These are phyloP conservation scores for Wickerhamiella hasegawae DNA, from an alignment of 805 yeast genomes.

Conservation along the genomic window DNA sequence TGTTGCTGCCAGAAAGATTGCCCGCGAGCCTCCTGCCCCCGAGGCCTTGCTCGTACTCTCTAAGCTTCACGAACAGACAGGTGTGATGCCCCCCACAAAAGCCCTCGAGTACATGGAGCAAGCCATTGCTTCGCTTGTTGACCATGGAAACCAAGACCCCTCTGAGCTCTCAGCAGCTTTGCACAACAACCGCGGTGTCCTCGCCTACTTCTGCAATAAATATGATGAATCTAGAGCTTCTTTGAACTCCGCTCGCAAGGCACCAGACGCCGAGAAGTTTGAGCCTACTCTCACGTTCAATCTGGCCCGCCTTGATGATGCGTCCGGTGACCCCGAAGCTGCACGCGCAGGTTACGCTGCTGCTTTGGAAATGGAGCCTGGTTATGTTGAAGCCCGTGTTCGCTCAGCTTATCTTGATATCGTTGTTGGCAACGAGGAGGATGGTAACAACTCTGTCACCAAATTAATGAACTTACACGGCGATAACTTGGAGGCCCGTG, in stretches of 20 bases:
- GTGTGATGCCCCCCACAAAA: conserved; percentile 29
- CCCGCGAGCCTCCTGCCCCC: conserved; percentile 38
- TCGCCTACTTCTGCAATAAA: conserved; percentile 52
- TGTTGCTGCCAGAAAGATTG: conserved; percentile 36
- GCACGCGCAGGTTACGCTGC: conserved; percentile 34
- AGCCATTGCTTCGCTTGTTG: conserved; percentile 37
- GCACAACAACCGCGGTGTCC: conserved; percentile 72
- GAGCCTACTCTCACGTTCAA: conserved; percentile 45
- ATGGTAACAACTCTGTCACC: conserved; percentile 33
- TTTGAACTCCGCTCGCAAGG: conserved; percentile 34
- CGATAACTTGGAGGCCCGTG: conserved; percentile 64
- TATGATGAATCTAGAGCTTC: conserved; percentile 38
- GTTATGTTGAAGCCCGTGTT: conserved; percentile 58
- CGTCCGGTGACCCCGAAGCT: conserved; percentile 22
- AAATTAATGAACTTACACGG: conserved; percentile 36
- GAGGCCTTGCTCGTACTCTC: conserved; percentile 59
- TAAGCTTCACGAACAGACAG: conserved; percentile 49
- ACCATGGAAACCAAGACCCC: conserved; percentile 9
- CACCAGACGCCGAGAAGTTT: conserved; percentile 5
- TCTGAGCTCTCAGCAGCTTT: conserved; percentile 22
- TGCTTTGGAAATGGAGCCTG: conserved; percentile 46
- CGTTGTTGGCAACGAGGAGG: conserved; percentile 27
- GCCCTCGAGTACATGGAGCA: conserved; percentile 48
- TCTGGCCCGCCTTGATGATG: conserved; percentile 59
- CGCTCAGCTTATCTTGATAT: conserved; percentile 50